A percentile compares a stretch with the other conserved stretches of the same genome.
These are phyloP conservation scores for Apiotrichum brassicae DNA, from an alignment of 1,284 basidiomycete genomes.

Conservation along the genomic window DNA sequence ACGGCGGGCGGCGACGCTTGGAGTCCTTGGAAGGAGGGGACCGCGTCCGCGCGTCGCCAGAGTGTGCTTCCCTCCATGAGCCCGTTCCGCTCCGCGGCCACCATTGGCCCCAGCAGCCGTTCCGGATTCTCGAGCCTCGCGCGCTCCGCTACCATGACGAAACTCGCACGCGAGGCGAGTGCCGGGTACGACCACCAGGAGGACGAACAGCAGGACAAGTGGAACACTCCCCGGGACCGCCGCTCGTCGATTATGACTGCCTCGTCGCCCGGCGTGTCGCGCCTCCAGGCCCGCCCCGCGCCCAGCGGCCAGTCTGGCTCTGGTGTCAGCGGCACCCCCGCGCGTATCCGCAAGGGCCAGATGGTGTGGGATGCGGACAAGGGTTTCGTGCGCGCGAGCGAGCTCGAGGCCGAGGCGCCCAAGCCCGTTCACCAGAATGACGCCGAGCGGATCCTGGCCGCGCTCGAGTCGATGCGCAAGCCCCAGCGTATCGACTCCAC, in stretches of 20 bases:
- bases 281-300: not conserved
- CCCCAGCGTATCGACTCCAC: constrained; percentile 19
- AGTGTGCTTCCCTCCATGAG: constrained; percentile 22
- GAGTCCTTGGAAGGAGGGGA: constrained; percentile 35
- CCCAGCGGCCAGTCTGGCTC: not conserved
- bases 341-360: constrained; percentile 37
- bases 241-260: not conserved
- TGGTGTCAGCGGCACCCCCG: not conserved
- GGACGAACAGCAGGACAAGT: not conserved
- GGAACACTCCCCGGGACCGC: not conserved
- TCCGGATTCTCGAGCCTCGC: constrained; percentile 13
- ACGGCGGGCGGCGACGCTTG: constrained; percentile 12
- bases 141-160: constrained; percentile 27
- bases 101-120: constrained; percentile 5
- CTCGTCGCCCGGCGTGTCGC: constrained; percentile 3
- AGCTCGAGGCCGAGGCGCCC: constrained; percentile 26
- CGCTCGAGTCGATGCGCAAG: constrained; percentile 40
- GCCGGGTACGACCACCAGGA: constrained; percentile 28
- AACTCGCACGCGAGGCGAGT: constrained; percentile 22
- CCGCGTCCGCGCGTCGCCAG: constrained; percentile 2
- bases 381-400: constrained; percentile 39
- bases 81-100: constrained; percentile 28
- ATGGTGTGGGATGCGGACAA: constrained; percentile 40
- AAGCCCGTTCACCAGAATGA: constrained; percentile 33
- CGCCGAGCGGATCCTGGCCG: constrained; percentile 43